These are phyloP conservation scores for Ustilago bromivora DNA, from an alignment of 1,284 basidiomycete genomes.

Conservation along the genomic window DNA sequence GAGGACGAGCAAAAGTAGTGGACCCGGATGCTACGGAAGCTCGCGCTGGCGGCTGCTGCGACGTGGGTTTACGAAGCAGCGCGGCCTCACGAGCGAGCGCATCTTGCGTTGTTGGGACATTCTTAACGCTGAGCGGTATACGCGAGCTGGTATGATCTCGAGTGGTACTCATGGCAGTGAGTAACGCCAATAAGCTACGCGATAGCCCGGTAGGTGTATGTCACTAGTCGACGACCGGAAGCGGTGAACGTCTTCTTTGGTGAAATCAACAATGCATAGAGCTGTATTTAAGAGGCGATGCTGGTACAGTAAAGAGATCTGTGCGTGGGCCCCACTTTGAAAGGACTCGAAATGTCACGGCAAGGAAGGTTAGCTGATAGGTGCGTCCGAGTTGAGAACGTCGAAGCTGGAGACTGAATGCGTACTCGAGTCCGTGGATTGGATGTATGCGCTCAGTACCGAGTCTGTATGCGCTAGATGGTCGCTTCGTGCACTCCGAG, in stretches of 20 bases:
- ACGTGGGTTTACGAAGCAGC: slow-evolving; percentile 29
- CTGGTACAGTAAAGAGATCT: background rate
- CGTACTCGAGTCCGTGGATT: background rate
- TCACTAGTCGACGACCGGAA: slow-evolving; percentile 14
- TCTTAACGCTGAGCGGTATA: slow-evolving; percentile 52
- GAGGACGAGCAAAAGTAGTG: slow-evolving; percentile 26
- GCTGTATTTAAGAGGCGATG: background rate
- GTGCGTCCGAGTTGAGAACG: background rate
- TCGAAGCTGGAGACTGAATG: slow-evolving; percentile 15
- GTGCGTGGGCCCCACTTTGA: background rate
- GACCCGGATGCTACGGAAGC: slow-evolving; percentile 2
- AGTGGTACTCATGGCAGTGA: slow-evolving; percentile 33
- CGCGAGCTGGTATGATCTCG: slow-evolving; percentile 37
- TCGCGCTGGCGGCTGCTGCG: slow-evolving; percentile 22
- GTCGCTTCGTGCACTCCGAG: background rate
- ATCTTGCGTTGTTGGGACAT: slow-evolving; percentile 38
- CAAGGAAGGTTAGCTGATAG: background rate
- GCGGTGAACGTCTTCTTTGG: slow-evolving; percentile 6
- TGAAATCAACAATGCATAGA: slow-evolving; percentile 23
- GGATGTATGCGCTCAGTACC: slow-evolving; percentile 17
- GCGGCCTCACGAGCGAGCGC: slow-evolving; percentile 18
- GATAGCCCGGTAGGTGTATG: background rate
- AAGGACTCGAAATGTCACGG: background rate
- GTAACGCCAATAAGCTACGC: slow-evolving; percentile 10
- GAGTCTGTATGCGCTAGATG: slow-evolving; percentile 17